Evolutionary conservation across 768 basidiomycete species (phyloP).

Genomic region (Amanita phalloides): DNA sequence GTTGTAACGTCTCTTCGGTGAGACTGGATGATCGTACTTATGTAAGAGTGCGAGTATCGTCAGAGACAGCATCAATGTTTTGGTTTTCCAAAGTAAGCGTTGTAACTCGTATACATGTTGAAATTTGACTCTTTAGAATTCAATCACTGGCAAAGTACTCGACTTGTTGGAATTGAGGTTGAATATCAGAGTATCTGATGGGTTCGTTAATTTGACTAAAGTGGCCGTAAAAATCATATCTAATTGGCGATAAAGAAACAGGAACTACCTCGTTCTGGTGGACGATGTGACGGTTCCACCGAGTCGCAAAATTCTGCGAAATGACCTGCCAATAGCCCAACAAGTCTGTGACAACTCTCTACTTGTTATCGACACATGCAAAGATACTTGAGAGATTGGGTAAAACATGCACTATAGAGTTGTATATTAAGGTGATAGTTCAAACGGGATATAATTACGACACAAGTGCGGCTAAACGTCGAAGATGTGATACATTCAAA

Average conservation of each 20-base stretch:
- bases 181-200: conserved; percentile 16
- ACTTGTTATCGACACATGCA: conserved; percentile 12
- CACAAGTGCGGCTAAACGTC: conserved; percentile 80
- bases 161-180: conserved; percentile 39
- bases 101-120: not conserved
- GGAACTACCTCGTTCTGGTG: not conserved
- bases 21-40: conserved; percentile 50
- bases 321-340: conserved; percentile 34
- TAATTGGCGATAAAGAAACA: not conserved
- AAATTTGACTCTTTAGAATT: conserved; percentile 25
- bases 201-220: conserved; percentile 18
- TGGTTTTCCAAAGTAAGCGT: conserved; percentile 65
- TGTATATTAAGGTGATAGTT: not conserved
- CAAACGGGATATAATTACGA: conserved; percentile 20
- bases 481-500: conserved; percentile 80
- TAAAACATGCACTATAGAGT: not conserved
- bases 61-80: conserved; percentile 31
- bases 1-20: conserved; percentile 34
- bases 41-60: conserved; percentile 30
- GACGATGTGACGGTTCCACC: not conserved
- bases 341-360: conserved; percentile 46
- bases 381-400: not conserved
- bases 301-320: conserved; percentile 21
- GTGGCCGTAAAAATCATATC: not conserved
- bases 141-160: conserved; percentile 49